Evolutionary conservation across 139 green algal species (phyloP).

Genomic region (Picocystis salinarum): DNA sequence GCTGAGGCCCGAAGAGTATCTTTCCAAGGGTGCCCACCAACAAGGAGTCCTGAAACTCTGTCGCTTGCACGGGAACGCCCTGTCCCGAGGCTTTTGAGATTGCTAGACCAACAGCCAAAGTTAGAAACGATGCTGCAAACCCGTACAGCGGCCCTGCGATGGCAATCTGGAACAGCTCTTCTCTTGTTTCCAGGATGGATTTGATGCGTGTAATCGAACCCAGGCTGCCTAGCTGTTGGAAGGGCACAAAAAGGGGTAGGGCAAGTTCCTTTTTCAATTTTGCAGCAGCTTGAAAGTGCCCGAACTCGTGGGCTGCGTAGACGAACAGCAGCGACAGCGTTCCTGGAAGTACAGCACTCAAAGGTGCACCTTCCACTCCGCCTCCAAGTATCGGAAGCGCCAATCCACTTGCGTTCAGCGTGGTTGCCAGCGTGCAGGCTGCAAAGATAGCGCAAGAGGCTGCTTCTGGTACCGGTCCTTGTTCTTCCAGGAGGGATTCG

Average conservation of each 20-base stretch:
- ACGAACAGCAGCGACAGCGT: constrained; percentile 1
- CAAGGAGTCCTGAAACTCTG: constrained; percentile 13
- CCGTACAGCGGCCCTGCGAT: constrained; percentile 8
- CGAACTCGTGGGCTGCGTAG: constrained; percentile 37
- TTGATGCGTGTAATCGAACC: constrained; percentile 60
- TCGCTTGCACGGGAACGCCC: constrained; percentile 2
- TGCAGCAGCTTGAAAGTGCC: constrained; percentile 32
- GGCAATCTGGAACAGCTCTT: constrained; percentile 6
- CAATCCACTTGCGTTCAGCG: constrained; percentile 8
- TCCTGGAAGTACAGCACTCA: not conserved
- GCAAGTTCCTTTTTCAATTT: constrained; percentile 36
- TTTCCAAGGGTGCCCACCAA: constrained; percentile 18
- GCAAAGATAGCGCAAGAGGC: constrained; percentile 7
- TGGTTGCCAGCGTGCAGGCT: constrained; percentile 3
- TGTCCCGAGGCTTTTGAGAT: constrained; percentile 4
- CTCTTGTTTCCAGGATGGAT: constrained; percentile 8
- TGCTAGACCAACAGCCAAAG: constrained; percentile 3
- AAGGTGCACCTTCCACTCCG: constrained; percentile 2
- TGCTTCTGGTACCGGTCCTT: constrained; percentile 10
- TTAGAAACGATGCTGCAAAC: not conserved
- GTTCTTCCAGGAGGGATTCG: not conserved
- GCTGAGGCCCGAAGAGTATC: constrained; percentile 1
- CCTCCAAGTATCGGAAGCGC: no score
- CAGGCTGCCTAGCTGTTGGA: constrained; percentile 51
- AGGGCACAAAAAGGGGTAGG: constrained; percentile 54